Conservation (phyloP, 495 filamentous ascomycete genomes). For the Trichoderma parareesei region DNA sequence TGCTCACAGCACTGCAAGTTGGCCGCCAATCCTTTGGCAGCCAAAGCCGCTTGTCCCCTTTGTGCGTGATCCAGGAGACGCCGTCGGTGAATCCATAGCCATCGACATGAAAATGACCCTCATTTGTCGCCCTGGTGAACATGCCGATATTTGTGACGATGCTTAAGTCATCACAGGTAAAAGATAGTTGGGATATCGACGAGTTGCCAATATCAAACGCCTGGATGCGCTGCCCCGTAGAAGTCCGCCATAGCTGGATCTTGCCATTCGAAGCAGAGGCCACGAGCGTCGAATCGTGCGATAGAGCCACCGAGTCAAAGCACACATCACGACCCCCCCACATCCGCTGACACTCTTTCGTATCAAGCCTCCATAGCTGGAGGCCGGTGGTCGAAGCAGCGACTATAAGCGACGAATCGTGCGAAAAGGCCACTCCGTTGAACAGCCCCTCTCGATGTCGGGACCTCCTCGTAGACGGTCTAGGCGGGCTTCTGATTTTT, state of each 20-base stretch:
- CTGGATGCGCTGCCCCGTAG: slow-evolving; percentile 10
- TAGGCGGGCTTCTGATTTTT: too few relatives aligned
- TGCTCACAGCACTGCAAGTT: not conserved
- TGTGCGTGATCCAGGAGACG: not conserved
- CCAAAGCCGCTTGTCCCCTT: not conserved
- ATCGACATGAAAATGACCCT: not conserved
- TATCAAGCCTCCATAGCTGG: not conserved
- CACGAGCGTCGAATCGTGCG: not conserved
- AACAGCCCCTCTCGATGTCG: too few relatives aligned
- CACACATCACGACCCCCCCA: not conserved
- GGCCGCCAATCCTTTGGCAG: not conserved
- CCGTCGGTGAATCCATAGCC: not conserved
- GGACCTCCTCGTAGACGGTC: too few relatives aligned
- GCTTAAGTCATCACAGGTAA: not conserved
- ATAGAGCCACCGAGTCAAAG: slow-evolving; percentile 14
- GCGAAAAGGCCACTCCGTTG: slow-evolving; percentile 13
- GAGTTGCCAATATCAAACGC: slow-evolving; percentile 13
- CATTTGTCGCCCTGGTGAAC: too few relatives aligned
- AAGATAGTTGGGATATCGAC: slow-evolving; percentile 9
- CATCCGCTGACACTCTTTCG: too few relatives aligned
- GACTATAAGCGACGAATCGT: not conserved
- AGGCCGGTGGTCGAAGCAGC: not conserved
- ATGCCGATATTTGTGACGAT: not conserved
- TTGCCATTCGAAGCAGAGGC: not conserved
- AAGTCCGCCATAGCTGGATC: not conserved